phyloP scores from a whole-genome alignment of 129 eudicot species.

The Mikania micrantha region DNA sequence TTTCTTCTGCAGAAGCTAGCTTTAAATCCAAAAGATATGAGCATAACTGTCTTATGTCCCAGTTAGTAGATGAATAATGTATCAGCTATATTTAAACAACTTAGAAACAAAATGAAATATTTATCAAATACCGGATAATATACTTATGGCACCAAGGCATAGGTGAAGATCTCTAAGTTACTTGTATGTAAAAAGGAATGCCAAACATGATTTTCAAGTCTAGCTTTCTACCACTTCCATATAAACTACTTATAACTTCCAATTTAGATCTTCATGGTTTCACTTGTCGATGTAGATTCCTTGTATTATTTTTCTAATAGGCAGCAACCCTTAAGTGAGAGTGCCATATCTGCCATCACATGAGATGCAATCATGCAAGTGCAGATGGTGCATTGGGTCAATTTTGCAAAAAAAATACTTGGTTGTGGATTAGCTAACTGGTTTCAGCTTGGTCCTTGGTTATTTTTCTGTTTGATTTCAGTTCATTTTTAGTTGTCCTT shows the following conservation, averaged over 20 bases:
- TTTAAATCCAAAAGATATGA: conserved; percentile 89
- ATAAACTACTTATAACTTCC: background rate
- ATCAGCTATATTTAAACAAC: conserved; percentile 18
- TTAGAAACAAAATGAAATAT: conserved; percentile 11
- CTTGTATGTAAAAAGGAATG: conserved; percentile 4
- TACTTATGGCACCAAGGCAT: background rate
- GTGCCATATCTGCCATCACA: background rate
- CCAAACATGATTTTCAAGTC: background rate
- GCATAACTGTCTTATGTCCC: conserved; percentile 95
- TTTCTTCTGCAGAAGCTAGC: conserved; percentile 98
- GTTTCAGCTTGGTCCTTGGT: background rate
- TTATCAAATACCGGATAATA: background rate
- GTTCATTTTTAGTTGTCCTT: background rate
- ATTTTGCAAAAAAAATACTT: background rate
- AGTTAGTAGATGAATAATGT: conserved; percentile 25
- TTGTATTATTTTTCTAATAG: background rate
- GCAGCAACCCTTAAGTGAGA: conserved; percentile 1
- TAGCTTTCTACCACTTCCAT: background rate
- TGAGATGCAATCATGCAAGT: background rate
- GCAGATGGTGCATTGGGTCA: background rate
- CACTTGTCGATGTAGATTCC: background rate
- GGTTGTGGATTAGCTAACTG: background rate
- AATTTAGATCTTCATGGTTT: background rate
- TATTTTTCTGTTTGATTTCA: background rate
- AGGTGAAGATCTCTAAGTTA: conserved; percentile 11